These are phyloP conservation scores for Rhizopus arrhizus DNA, from an alignment of 371 early-diverging fungal species.

Conservation along the genomic window DNA sequence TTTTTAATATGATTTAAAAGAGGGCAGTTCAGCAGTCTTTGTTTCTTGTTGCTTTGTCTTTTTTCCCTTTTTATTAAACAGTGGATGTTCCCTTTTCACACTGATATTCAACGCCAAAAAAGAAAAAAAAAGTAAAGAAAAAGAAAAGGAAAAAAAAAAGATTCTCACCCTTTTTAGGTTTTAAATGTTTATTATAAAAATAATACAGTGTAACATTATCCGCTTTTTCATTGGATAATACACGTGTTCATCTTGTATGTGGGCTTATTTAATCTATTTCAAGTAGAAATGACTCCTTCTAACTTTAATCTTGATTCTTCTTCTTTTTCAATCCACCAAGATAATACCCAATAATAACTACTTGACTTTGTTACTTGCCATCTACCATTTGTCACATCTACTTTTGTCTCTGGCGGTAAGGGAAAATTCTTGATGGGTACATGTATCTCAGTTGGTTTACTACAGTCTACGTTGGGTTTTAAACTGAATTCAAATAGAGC, in stretches of 20 bases:
- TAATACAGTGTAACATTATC: neutral
- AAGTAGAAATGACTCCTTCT: constrained; percentile 5
- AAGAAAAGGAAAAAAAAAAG: neutral
- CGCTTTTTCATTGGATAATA: neutral
- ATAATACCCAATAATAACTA: constrained; percentile 20
- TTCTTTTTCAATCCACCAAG: constrained; percentile 18
- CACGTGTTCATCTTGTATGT: neutral
- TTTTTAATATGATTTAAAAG: neutral
- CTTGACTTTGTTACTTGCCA: constrained; percentile 8
- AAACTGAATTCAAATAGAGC: constrained; percentile 31
- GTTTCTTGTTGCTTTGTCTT: neutral
- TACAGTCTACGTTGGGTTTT: neutral
- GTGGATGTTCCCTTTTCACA: neutral
- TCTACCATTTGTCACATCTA: constrained; percentile 7
- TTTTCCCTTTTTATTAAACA: neutral
- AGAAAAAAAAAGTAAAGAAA: neutral
- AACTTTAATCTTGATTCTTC: constrained; percentile 13
- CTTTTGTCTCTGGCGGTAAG: constrained; percentile 13
- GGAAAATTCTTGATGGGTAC: constrained; percentile 27
- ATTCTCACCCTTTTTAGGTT: neutral
- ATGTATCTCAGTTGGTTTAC: constrained; percentile 26
- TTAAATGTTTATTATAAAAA: neutral
- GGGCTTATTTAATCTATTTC: neutral
- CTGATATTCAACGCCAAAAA: neutral
- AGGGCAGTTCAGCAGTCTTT: neutral